Percentiles rank a stretch among this genome's conserved stretches.
These are phyloP conservation scores for Gypsophila paniculata DNA, from an alignment of 179 eudicot genomes.

Conservation along the genomic window DNA sequence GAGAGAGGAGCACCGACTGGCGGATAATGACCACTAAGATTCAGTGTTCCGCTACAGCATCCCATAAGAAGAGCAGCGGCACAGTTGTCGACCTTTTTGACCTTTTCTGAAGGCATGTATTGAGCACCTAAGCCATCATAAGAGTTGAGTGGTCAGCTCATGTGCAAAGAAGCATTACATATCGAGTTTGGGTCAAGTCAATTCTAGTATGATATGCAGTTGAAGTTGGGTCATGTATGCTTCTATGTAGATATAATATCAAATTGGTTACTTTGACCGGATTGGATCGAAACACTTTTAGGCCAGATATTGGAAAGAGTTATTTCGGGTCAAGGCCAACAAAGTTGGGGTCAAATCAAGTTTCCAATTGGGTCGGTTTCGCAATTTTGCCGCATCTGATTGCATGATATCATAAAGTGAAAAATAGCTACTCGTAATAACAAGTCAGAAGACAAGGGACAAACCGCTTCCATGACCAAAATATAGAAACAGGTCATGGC, in stretches of 20 bases:
- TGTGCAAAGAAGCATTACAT: neutral
- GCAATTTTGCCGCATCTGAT: neutral
- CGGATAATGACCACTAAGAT: constrained; percentile 51
- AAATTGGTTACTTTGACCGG: neutral
- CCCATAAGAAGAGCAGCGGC: constrained; percentile 90
- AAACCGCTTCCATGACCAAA: constrained; percentile 97
- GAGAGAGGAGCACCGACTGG: constrained; percentile 74
- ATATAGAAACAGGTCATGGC: constrained; percentile 77
- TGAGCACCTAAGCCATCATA: constrained; percentile 52
- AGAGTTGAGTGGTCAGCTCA: constrained; percentile 6
- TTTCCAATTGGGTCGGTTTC: neutral
- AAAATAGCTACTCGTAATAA: neutral
- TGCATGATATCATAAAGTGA: neutral
- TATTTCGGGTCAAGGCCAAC: neutral
- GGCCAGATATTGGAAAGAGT: neutral
- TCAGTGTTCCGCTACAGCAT: constrained; percentile 80
- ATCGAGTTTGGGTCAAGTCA: too few species aligned
- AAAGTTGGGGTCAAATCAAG: neutral
- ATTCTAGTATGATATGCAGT: too few species aligned
- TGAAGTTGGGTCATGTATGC: too few species aligned
- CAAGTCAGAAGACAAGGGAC: constrained; percentile 5
- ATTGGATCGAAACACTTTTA: neutral
- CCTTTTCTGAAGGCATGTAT: constrained; percentile 62
- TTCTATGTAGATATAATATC: neutral
- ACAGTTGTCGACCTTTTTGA: constrained; percentile 64